Conservation (phyloP, 169 alveolate species). For the Sarcocystis neurona region DNA sequence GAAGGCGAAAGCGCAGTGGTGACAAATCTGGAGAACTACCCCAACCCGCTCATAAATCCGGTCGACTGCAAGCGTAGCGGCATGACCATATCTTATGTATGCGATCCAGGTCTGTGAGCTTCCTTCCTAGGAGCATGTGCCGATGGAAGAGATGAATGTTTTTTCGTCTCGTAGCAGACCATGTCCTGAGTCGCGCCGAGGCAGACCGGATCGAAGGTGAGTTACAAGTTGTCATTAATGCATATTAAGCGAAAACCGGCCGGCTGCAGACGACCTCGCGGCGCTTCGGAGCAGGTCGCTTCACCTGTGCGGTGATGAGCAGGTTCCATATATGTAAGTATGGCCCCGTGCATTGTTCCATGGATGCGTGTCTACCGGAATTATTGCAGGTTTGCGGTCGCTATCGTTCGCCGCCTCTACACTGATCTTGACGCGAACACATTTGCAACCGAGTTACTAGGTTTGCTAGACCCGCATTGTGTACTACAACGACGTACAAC, state of each 20-base stretch:
- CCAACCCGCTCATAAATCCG: constrained; percentile 62
- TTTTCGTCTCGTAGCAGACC: constrained; percentile 6
- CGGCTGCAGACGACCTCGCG: constrained; percentile 45
- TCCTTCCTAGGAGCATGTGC: background rate
- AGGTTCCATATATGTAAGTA: constrained; percentile 54
- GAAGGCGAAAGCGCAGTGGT: constrained; percentile 14
- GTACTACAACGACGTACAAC: background rate
- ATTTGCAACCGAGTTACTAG: constrained; percentile 60
- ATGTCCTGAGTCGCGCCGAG: constrained; percentile 46
- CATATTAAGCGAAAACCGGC: background rate
- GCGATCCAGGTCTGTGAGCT: constrained; percentile 63
- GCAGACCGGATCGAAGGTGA: constrained; percentile 59
- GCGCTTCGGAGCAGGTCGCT: constrained; percentile 41
- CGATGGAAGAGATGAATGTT: background rate
- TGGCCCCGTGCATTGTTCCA: background rate
- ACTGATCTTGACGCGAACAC: constrained; percentile 60
- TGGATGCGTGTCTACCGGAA: background rate
- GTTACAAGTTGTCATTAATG: background rate
- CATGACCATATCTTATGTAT: constrained; percentile 56
- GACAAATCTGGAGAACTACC: constrained; percentile 65
- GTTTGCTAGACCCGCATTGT: constrained; percentile 21
- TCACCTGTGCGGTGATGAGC: constrained; percentile 57
- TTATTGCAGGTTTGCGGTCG: constrained; percentile 46
- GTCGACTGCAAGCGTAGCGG: constrained; percentile 64
- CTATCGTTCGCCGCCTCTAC: constrained; percentile 54